Base-by-base conservation (phyloP, 2,329 filamentous ascomycete species). In the Phyllosticta citriasiana region DNA sequence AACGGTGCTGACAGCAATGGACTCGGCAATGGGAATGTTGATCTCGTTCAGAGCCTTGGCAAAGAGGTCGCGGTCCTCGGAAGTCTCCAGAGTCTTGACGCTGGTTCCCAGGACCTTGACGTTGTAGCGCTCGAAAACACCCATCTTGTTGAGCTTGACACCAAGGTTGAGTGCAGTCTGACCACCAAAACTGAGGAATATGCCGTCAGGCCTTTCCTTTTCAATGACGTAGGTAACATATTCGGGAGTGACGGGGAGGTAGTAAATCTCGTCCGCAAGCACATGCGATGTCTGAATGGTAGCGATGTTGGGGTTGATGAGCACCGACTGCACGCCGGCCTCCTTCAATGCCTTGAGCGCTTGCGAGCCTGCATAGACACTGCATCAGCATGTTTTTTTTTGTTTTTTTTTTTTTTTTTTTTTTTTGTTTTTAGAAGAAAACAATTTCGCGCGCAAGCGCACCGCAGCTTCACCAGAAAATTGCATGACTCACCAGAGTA, bases 151-250 rank as follows among this genome's bases (percentile, higher is more conserved):
- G 91, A 97, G 95, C 80, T 96, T 85, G 65, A 99, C 93, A 80
- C 94, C 94, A 68, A 97, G 79, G 79, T 97, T 97, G 72, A 99
- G 84, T 68, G 89, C 94, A 40, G 94, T 99, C 81, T 99, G 94
- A 58, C 94, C 94, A 78, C 94, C 94, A 70, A 97, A 99, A 57
- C 91, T 94, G 69, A 97, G 84, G 79, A 97, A 94, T 75, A 99
- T 96, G 70, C 93, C 94, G 80, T 99, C 94, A 52, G 94, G 94
- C 73, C 87, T 85, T 79, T 97, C 94, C 71, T 89, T 88, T 80
- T 97, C 91, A 74, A 99, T 97, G 64, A 99, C 93, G 77, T 97
- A 93, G 71, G 88, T 88, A 72, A 97, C 92, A 78, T 97, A 99
- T 82, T 97, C 93, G 66, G 93, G 89, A 19, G 94, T 99, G 70